Conservation (phyloP, 805 yeast species). For the Candida yuanshanica region DNA sequence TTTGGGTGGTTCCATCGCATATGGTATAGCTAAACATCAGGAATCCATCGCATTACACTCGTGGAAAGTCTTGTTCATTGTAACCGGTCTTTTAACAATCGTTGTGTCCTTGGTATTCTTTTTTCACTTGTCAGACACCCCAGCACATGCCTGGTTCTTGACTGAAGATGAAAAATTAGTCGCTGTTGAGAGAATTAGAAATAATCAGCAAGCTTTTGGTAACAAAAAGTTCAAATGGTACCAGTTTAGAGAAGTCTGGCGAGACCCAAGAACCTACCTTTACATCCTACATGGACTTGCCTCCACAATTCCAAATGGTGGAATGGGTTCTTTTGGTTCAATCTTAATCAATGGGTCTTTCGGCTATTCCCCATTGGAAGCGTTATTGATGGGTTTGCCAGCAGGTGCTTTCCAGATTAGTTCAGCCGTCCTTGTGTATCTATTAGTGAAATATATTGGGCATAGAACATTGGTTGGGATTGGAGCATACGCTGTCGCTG, state of each 20-base stretch:
- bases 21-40: slow-evolving; percentile 29
- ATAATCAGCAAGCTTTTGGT: slow-evolving; percentile 55
- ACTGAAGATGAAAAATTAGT: slow-evolving; percentile 39
- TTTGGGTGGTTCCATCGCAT: neutral
- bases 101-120: slow-evolving; percentile 46
- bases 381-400: slow-evolving; percentile 27
- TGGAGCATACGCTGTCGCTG: slow-evolving; percentile 20
- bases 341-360: slow-evolving; percentile 15
- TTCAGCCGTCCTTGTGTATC: slow-evolving; percentile 24
- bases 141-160: slow-evolving; percentile 43
- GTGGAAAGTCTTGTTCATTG: slow-evolving; percentile 58
- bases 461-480: slow-evolving; percentile 8
- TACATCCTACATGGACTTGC: slow-evolving; percentile 35
- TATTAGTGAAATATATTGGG: neutral
- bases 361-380: slow-evolving; percentile 6
- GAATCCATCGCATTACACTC: slow-evolving; percentile 37
- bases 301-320: slow-evolving; percentile 49
- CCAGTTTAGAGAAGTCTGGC: slow-evolving; percentile 47
- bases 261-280: slow-evolving; percentile 46
- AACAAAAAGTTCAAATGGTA: slow-evolving; percentile 46
- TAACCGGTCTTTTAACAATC: slow-evolving; percentile 55
- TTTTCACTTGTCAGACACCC: slow-evolving; percentile 47
- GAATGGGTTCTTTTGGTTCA: slow-evolving; percentile 23
- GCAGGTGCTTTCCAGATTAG: slow-evolving; percentile 29
- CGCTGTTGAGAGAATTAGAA: slow-evolving; percentile 48